phyloP scores from a whole-genome alignment of 257 asterid genomes.

The Nicotiana tabacum region DNA sequence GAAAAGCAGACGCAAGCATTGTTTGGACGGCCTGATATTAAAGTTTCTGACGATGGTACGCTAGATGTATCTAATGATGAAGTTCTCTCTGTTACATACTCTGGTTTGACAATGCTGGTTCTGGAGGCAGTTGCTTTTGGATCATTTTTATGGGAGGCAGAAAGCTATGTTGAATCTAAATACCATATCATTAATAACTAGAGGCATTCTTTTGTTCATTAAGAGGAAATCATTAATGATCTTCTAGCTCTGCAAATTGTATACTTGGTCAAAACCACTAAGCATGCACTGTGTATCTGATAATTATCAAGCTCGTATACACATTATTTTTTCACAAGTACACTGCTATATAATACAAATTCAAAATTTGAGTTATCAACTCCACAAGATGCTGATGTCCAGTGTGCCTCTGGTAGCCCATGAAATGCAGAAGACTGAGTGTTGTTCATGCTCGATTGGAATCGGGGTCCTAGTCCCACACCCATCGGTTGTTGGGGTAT shows the following conservation, averaged over 20 bases:
- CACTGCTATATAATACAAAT: neutral
- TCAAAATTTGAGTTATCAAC: neutral
- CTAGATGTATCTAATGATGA: constrained; percentile 64
- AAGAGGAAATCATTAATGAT: neutral
- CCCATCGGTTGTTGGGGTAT: neutral
- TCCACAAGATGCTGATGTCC: constrained; percentile 21
- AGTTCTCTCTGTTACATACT: constrained; percentile 52
- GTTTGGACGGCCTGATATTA: constrained; percentile 83
- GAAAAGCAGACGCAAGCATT: constrained; percentile 90
- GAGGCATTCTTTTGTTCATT: constrained; percentile 8
- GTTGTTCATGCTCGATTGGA: neutral
- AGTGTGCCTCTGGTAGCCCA: constrained; percentile 50
- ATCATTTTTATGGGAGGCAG: constrained; percentile 84
- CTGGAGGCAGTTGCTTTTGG: constrained; percentile 92
- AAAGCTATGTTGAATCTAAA: constrained; percentile 62
- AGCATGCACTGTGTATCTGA: neutral
- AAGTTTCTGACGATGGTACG: constrained; percentile 57
- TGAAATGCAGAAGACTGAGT: constrained; percentile 42
- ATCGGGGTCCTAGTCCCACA: neutral
- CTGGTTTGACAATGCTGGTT: constrained; percentile 74
- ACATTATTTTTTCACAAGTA: neutral
- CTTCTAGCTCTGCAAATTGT: constrained; percentile 8
- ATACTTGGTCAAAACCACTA: neutral
- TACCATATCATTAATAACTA: constrained; percentile 62
- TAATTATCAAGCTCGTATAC: neutral